A percentile compares a stretch with the other conserved stretches of the same genome.
phyloP scores from a whole-genome alignment of 202 grass and related monocot genomes.

The Miscanthus sacchariflorus region DNA sequence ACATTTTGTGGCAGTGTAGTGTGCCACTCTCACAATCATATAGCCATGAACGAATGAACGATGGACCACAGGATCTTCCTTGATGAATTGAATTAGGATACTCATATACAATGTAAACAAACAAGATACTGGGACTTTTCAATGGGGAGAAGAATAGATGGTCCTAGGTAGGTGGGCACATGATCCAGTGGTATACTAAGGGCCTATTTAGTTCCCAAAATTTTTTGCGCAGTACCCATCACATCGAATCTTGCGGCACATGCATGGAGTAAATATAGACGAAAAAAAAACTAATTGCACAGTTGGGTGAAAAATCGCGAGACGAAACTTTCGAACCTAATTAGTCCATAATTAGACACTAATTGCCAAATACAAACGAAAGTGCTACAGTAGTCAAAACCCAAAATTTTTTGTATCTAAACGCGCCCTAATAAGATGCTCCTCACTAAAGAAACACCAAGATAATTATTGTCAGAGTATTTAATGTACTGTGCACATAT shows the following conservation, averaged over 20 bases:
- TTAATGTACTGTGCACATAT: slow-evolving; percentile 36
- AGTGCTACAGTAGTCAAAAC: too few species aligned
- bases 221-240: too few species aligned
- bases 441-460: slow-evolving; percentile 22
- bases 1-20: neutral
- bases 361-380: too few species aligned
- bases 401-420: too few species aligned
- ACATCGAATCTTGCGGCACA: too few species aligned
- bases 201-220: too few species aligned
- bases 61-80: neutral
- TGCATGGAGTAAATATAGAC: too few species aligned
- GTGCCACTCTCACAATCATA: slow-evolving; percentile 22
- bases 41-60: neutral
- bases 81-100: neutral
- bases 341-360: too few species aligned
- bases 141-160: neutral
- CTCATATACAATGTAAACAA: slow-evolving; percentile 15
- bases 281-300: too few species aligned
- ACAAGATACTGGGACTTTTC: slow-evolving; percentile 31
- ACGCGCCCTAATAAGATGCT: neutral
- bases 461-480: slow-evolving; percentile 28
- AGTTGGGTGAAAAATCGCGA: too few species aligned
- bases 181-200: slow-evolving; percentile 33
- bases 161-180: slow-evolving; percentile 29
- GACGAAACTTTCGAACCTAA: too few species aligned